Evolutionary conservation across 139 green algal species (phyloP).

Genomic region (Chlamydomonas sp.): DNA sequence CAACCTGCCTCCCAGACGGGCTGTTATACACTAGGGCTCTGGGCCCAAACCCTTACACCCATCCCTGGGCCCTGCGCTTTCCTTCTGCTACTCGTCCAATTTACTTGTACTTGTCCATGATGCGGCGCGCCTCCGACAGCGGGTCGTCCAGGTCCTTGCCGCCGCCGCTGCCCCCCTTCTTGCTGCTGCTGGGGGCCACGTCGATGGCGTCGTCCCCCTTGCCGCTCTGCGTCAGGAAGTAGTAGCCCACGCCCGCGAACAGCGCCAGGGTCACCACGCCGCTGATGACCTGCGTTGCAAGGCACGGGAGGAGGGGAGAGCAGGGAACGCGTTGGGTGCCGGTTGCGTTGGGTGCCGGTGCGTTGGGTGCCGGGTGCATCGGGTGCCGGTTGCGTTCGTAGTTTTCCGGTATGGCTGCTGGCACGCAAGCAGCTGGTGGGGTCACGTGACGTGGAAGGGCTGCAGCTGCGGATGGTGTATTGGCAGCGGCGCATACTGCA

Average conservation of each 20-base stretch:
- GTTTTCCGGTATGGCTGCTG: no score
- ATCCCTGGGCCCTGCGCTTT: no score
- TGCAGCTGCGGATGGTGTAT: no score
- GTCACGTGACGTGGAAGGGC: no score
- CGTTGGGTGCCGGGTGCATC: background rate
- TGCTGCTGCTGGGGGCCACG: conserved; percentile 8
- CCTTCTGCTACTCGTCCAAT: background rate
- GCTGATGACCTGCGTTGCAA: conserved; percentile 40
- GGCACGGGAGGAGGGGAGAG: background rate
- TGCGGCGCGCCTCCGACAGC: conserved; percentile 45
- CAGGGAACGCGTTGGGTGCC: background rate
- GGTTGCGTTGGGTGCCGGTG: no score
- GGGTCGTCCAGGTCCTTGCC: conserved; percentile 41
- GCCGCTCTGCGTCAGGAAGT: conserved; percentile 37
- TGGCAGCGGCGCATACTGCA: no score
- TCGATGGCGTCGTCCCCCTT: conserved; percentile 23
- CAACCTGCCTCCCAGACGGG: no score
- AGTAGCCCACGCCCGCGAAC: conserved; percentile 44
- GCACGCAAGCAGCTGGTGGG: no score
- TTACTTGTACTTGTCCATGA: conserved; percentile 63
- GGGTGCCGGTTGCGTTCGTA: no score
- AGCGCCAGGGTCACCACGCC: conserved; percentile 50
- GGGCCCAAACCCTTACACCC: no score
- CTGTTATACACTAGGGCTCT: no score
- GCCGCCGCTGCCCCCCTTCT: background rate